These are phyloP conservation scores for Ilyonectria mors-panacis DNA, from an alignment of 2,329 filamentous ascomycete genomes.

Conservation along the genomic window DNA sequence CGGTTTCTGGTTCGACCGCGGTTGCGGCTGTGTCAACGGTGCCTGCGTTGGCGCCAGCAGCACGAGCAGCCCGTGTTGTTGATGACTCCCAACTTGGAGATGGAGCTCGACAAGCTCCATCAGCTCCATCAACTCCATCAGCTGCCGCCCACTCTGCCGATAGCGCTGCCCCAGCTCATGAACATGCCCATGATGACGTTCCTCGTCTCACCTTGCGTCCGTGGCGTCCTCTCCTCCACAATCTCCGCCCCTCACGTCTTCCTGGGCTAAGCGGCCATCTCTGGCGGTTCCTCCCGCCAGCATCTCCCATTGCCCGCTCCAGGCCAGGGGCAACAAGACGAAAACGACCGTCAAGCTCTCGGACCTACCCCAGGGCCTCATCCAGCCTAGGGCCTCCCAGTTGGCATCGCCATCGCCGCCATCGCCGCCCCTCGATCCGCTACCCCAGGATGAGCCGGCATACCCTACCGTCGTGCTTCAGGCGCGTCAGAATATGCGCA, in stretches of 20 bases:
- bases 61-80: slow-evolving; percentile 14
- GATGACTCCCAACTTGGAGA: slow-evolving; percentile 3
- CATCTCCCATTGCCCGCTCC: slow-evolving; percentile 40
- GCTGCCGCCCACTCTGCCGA: not conserved
- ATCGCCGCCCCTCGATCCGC: slow-evolving; percentile 35
- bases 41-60: slow-evolving; percentile 14
- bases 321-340: slow-evolving; percentile 67
- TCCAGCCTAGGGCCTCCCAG: slow-evolving; percentile 43
- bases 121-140: not conserved
- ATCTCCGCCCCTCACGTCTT: slow-evolving; percentile 24
- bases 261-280: slow-evolving; percentile 25
- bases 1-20: slow-evolving; percentile 18
- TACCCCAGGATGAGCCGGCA: slow-evolving; percentile 62
- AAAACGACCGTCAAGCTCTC: slow-evolving; percentile 67
- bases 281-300: slow-evolving; percentile 40
- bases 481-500: slow-evolving; percentile 89
- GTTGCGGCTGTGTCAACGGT: slow-evolving; percentile 17
- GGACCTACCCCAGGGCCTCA: slow-evolving; percentile 70
- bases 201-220: slow-evolving; percentile 21
- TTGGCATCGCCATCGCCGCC: slow-evolving; percentile 27
- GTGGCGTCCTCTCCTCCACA: slow-evolving; percentile 12
- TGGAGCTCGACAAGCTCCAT: slow-evolving; percentile 10
- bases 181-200: slow-evolving; percentile 26
- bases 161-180: slow-evolving; percentile 15
- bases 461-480: slow-evolving; percentile 94